A percentile compares a stretch with the other conserved stretches of the same genome.
phyloP scores from a whole-genome alignment of 768 basidiomycete genomes.

The Gymnopilus dilepis region DNA sequence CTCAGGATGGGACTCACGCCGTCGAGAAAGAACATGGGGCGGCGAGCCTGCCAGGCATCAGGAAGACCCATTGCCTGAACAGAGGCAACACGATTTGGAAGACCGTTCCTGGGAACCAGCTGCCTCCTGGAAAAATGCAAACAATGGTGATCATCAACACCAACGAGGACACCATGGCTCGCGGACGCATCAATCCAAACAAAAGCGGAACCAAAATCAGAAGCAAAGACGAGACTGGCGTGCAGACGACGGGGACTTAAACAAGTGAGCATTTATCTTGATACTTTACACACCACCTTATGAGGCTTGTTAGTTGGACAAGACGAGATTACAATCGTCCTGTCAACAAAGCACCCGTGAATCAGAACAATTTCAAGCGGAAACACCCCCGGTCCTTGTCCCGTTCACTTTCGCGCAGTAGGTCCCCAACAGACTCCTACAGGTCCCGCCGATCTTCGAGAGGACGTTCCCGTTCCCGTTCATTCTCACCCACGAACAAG shows the following conservation, averaged over 20 bases:
- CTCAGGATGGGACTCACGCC: conserved; percentile 60
- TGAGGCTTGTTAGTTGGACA: conserved; percentile 58
- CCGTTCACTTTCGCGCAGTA: conserved; percentile 66
- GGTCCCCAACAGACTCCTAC: conserved; percentile 68
- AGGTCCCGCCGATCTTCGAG: conserved; percentile 68
- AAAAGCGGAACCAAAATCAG: conserved; percentile 38
- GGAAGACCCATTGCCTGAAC: conserved; percentile 37
- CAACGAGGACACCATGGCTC: conserved; percentile 44
- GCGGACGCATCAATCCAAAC: conserved; percentile 37
- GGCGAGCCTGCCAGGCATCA: conserved; percentile 23
- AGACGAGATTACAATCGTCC: conserved; percentile 53
- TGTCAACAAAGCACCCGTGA: conserved; percentile 42
- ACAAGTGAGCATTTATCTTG: conserved; percentile 61
- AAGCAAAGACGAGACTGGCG: conserved; percentile 56
- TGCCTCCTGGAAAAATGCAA: conserved; percentile 62
- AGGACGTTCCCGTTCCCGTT: conserved; percentile 67
- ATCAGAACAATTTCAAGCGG: conserved; percentile 40
- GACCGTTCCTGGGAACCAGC: conserved; percentile 79
- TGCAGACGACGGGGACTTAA: conserved; percentile 68
- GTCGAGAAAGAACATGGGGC: conserved; percentile 50
- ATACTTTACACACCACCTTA: background rate
- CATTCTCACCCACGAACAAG: conserved; percentile 62
- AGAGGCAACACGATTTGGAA: conserved; percentile 36
- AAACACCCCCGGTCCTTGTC: conserved; percentile 56
- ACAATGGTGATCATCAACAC: conserved; percentile 40